These are phyloP conservation scores for Rhodotorula sp. DNA, from an alignment of 1,284 basidiomycete genomes.

Conservation along the genomic window DNA sequence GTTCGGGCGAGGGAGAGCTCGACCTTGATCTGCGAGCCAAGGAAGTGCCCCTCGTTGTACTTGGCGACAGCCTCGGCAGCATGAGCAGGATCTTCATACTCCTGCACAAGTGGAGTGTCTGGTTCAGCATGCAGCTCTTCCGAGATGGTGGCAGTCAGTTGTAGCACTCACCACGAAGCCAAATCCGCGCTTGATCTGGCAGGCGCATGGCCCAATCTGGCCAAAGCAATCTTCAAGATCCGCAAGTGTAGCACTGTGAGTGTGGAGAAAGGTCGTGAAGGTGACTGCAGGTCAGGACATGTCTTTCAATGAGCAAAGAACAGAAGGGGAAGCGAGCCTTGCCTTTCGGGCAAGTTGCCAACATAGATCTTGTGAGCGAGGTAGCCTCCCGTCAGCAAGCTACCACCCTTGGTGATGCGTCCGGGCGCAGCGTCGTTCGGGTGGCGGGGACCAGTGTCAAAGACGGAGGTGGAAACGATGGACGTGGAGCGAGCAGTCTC, in stretches of 20 bases:
- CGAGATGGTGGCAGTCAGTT: neutral
- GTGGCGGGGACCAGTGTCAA: constrained; percentile 16
- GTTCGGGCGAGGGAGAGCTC: constrained; percentile 40
- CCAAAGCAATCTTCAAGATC: constrained; percentile 45
- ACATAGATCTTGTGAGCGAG: constrained; percentile 42
- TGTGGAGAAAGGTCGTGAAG: neutral
- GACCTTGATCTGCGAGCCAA: constrained; percentile 44
- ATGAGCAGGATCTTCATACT: constrained; percentile 34
- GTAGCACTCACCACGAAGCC: constrained; percentile 40
- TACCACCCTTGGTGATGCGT: constrained; percentile 23
- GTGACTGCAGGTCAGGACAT: neutral
- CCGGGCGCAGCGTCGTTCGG: constrained; percentile 32
- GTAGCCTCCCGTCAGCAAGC: constrained; percentile 33
- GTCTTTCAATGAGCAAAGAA: neutral
- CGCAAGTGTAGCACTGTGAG: constrained; percentile 33
- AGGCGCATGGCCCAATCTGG: constrained; percentile 42
- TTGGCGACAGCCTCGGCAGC: constrained; percentile 43
- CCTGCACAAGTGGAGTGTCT: constrained; percentile 22
- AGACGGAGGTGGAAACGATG: neutral
- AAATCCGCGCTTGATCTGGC: constrained; percentile 42
- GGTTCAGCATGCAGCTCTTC: no score
- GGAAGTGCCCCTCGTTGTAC: constrained; percentile 45
- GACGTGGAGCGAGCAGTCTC: constrained; percentile 1
- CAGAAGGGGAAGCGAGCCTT: neutral
- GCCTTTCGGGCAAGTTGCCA: constrained; percentile 41